These are phyloP conservation scores for Pseudoscleropodium purum DNA, from an alignment of 225 moss, liverwort and hornwort species.

Conservation along the genomic window DNA sequence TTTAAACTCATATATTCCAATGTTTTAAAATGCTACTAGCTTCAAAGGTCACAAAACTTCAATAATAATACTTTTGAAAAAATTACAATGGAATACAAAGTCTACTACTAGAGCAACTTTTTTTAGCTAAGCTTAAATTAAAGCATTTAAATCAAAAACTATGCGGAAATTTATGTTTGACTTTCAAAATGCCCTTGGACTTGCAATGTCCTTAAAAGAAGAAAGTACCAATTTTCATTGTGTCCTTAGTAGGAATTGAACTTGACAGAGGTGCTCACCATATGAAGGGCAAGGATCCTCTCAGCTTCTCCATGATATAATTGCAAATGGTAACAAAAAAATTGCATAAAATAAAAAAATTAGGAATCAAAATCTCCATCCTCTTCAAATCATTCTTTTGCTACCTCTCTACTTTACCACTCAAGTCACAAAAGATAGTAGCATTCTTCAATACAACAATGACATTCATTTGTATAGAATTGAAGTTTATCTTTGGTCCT, in stretches of 20 bases:
- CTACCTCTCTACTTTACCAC: rapidly evolving
- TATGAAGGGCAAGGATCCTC: neutral
- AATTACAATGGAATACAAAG: neutral
- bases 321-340: neutral
- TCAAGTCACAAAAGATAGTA: neutral
- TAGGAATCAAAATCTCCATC: neutral
- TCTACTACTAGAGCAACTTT: rapidly evolving
- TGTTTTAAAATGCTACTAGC: neutral
- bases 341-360: neutral
- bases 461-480: neutral
- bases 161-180: neutral
- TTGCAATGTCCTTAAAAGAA: neutral
- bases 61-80: neutral
- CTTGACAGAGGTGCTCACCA: too few relatives aligned
- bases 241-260: neutral
- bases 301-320: rapidly evolving
- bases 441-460: neutral
- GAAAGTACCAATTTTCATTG: neutral
- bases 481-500: too few relatives aligned
- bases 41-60: neutral
- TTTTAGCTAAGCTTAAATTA: neutral
- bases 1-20: neutral
- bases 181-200: too few relatives aligned
- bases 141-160: neutral
- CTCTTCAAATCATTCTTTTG: too few relatives aligned